Evolutionary conservation across 1,284 basidiomycete species (phyloP).

Genomic region (Cryptococcus depauperatus): DNA sequence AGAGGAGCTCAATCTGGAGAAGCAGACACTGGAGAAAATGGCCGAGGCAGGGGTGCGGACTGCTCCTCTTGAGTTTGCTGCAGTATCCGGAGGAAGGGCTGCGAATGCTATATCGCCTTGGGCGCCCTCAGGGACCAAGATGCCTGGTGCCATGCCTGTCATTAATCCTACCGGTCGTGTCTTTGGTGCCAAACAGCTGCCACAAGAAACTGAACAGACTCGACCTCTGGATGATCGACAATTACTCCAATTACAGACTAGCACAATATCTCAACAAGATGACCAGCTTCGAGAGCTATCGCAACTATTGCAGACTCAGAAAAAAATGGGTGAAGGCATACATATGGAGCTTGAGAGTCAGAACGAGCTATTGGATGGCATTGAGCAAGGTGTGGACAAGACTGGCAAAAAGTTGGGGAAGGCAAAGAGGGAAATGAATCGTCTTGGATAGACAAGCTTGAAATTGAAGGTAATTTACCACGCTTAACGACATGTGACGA

Average conservation of each 20-base stretch:
- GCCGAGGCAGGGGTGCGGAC: slow-evolving; percentile 40
- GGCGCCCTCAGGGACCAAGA: neutral
- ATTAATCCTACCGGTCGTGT: slow-evolving; percentile 48
- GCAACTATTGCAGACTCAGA: slow-evolving; percentile 74
- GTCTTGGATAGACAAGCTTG: no score
- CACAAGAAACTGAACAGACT: slow-evolving; percentile 75
- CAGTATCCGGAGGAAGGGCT: neutral
- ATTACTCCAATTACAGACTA: slow-evolving; percentile 67
- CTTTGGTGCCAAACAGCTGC: slow-evolving; percentile 56
- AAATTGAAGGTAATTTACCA: no score
- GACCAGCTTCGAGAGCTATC: slow-evolving; percentile 67
- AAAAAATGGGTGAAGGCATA: slow-evolving; percentile 80
- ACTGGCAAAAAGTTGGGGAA: slow-evolving; percentile 67
- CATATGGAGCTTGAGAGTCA: slow-evolving; percentile 73
- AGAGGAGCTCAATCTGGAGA: slow-evolving; percentile 62
- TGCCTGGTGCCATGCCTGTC: slow-evolving; percentile 3
- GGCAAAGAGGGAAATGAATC: slow-evolving; percentile 73
- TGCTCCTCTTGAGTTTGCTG: neutral
- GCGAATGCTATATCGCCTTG: neutral
- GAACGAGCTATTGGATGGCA: slow-evolving; percentile 74
- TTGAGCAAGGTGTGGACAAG: slow-evolving; percentile 65
- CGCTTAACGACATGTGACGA: no score
- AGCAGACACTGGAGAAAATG: slow-evolving; percentile 50
- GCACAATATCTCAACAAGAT: slow-evolving; percentile 77
- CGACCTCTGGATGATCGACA: slow-evolving; percentile 77